Evolutionary conservation across 176 grass and related monocot species (phyloP), one percentile per base, ranked within the genome.

Genomic region (Ampelocalamus luodianensis): DNA sequence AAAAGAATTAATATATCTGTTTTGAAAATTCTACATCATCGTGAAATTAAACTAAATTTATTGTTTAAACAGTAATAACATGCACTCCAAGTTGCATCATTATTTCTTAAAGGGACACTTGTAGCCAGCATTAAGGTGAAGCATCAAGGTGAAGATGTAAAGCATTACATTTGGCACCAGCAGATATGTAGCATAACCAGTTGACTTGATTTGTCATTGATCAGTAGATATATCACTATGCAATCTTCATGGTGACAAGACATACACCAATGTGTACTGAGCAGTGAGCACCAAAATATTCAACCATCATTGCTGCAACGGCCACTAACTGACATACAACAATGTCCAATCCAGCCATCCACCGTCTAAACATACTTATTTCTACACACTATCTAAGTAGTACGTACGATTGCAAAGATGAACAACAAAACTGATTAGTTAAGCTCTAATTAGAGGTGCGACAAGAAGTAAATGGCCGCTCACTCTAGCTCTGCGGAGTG

Each of bases 401-500:
- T 3, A n/a, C 3, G 14, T 44, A 23, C 55, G n/a, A 22, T 37
- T 80, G 77, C 23, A 45, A 6, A 49, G 7, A 17, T 9, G 48
- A 23, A 34, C 0, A 37, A 10, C 23, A 15, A 6, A 34, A 0
- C 58, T 56, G 73, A 64, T 58, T 10, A 43, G 18, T 11, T 50
- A 77, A 46, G 68, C 0, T 5, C 1, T 15, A 36, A 16, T 34
- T 14, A 45, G 22, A 48, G 64, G 6, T 29, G 1, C 56, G 6
- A 65, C 6, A 50, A 46, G 5, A 60, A 29, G 17, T 32, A 66
- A 84, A 32, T n/a, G 29, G 43, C 50, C 0, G 46, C 89, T 87
- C 71, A 98, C 96, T 86, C 93, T 98, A 58, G 96, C 93, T 85
- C 96, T 79, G 53, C 68, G 82, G 55, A 93, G 90, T 27, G 96